Evolutionary conservation across 371 early-diverging fungal genomes (phyloP), one percentile per base, ranked within the genome.

Genomic region (Apophysomyces elegans): DNA sequence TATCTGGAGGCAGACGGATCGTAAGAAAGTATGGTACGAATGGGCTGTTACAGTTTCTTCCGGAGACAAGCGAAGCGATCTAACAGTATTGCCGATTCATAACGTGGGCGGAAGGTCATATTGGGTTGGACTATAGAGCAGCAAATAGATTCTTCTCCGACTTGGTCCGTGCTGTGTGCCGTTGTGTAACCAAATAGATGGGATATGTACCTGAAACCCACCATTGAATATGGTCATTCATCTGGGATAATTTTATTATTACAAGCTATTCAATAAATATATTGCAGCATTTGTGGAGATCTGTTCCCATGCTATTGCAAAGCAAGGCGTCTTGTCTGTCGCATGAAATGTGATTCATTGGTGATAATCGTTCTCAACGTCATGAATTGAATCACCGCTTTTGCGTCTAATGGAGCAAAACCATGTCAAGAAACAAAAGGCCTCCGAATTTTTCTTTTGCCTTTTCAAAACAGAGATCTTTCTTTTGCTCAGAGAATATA

Each of bases 21-120:
- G 71, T 7, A 73, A 91, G 50, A 95, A 93, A 65, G 93, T 95
- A 5, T 97, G 98, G 98, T 96, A 96, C 71, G 98, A 98, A 73
- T 98, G 98, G 98, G 78, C 80, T 45, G 83, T 75, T 16, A 64
- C 62, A n/a, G 70, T 84, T 7, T 61, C 68, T 7, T 68, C 66
- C 14, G 21, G 5, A 21, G 71, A 67, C 6, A 56, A 76, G 2
- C 74, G 76, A 2, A 70, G 71, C 13, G 61, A 68, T 14, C 45
- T 72, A 37, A 57, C 69, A 6, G 65, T 75, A 5, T 58, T 74
- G 2, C 68, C 80, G 21, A 77, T 88, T 56, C 88, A 88, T 61
- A 89, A 89, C 59, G 70, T 72, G 2, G 73, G 74, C 7, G 90
- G 90, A 6, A 72, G 85, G 39, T 83, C 87, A 16, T 86, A 77